Evolutionary conservation across 768 basidiomycete species (phyloP).

Genomic region (Termitomyces eurrhizus): DNA sequence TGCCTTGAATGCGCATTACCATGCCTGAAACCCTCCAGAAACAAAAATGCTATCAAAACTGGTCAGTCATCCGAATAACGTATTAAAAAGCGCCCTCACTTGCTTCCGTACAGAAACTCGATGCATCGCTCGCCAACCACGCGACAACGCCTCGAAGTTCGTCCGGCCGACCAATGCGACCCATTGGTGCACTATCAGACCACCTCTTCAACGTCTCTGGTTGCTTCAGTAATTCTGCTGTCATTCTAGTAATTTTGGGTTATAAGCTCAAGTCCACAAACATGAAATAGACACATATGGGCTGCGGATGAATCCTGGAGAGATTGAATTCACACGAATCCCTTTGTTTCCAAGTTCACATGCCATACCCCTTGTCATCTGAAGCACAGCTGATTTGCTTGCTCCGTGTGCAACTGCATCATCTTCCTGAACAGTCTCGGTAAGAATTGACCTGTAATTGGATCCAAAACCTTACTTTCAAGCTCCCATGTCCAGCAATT

Average conservation of each 20-base stretch:
- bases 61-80: not conserved
- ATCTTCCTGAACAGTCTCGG: not conserved
- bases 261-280: not conserved
- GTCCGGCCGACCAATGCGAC: constrained; percentile 67
- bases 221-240: constrained; percentile 61
- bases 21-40: constrained; percentile 58
- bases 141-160: constrained; percentile 67
- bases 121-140: constrained; percentile 74
- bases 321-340: constrained; percentile 73
- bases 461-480: constrained; percentile 1
- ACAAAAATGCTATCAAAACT: constrained; percentile 46
- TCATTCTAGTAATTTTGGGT: constrained; percentile 50
- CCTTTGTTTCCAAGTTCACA: constrained; percentile 63
- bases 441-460: too few relatives aligned
- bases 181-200: constrained; percentile 64
- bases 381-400: constrained; percentile 72
- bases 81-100: constrained; percentile 37
- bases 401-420: constrained; percentile 49
- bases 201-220: constrained; percentile 59
- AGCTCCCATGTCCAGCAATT: constrained; percentile 46
- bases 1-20: constrained; percentile 30
- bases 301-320: constrained; percentile 72
- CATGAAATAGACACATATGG: constrained; percentile 30
- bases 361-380: constrained; percentile 78
- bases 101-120: constrained; percentile 80